Base-by-base conservation (phyloP, 2,329 filamentous ascomycete species). In the Cordyceps cateniannulata region DNA sequence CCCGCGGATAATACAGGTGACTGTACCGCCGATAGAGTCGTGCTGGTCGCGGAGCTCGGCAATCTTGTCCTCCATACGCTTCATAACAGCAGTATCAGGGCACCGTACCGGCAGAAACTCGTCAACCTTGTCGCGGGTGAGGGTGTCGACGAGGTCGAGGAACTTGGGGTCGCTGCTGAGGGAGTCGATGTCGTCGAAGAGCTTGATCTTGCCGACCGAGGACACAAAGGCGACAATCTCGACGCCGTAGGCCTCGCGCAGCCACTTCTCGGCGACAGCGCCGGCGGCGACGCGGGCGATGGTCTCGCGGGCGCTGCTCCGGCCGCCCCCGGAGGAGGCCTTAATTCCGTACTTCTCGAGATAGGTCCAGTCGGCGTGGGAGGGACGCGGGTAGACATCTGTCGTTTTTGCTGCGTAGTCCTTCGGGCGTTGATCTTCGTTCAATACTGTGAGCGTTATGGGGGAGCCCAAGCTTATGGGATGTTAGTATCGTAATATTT, bases 331-430 rank as follows among this genome's bases (percentile, higher is more conserved):
- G 63, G 87, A 92, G 72, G 86, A 90, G 42, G 95, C 92, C 80
- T 96, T 96, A 67, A 96, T 87, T 61, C 93, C 93, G 74, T 99
- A 99, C 79, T 98, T 98, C 75, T 96, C 90, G 63, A 96, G 82
- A 77, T 98, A 98, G 63, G 95, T 98, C 85, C 89, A 97, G 77
- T 98, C 93, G 63, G 95, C 93, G 76, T 98, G 95, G 72, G 87
- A 91, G 40, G 93, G 95, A 56, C 95, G 85, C 5, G 95, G 95
- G 81, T 89, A 98, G 9, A 18, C 14, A 54, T 54, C 18, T 44
- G 29, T 20, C 38, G 18, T 54, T 61, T 90, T 90, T 32, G 29
- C 29, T 32, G 29, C 29, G 76, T 98, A 98, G 79, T 99, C 95
- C 72, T 91, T 87, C 42, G 93, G 93, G 64, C 93, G 81, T 72